phyloP scores from a whole-genome alignment of 805 yeast species.

The Cyberlindnera misumaiensis region DNA sequence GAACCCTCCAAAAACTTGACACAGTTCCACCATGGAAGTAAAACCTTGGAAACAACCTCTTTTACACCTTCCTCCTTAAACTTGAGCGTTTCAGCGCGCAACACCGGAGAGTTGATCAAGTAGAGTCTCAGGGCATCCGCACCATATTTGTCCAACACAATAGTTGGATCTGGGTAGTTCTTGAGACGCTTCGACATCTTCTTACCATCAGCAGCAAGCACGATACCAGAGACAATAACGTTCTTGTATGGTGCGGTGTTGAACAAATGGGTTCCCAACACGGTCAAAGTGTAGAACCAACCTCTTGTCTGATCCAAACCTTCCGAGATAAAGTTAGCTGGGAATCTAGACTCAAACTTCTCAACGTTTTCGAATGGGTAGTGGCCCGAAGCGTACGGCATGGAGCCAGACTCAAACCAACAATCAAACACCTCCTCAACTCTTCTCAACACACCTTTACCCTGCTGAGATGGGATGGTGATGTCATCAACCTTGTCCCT shows the following conservation, averaged over 20 bases:
- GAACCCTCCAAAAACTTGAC: slow-evolving; percentile 95
- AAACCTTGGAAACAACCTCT: slow-evolving; percentile 92
- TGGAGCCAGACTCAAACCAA: slow-evolving; percentile 99
- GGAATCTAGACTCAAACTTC: slow-evolving; percentile 67
- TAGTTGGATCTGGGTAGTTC: slow-evolving; percentile 93
- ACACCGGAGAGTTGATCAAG: slow-evolving; percentile 93
- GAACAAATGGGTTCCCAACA: slow-evolving; percentile 91
- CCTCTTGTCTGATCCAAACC: slow-evolving; percentile 99
- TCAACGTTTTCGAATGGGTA: slow-evolving; percentile 90
- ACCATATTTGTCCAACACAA: slow-evolving; percentile 82
- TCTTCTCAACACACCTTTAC: slow-evolving; percentile 83
- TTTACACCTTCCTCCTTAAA: slow-evolving; percentile 99
- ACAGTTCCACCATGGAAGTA: slow-evolving; percentile 98
- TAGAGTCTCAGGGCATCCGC: slow-evolving; percentile 96
- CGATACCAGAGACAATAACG: slow-evolving; percentile 94
- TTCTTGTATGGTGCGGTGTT: slow-evolving; percentile 90
- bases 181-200: slow-evolving; percentile 98
- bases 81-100: slow-evolving; percentile 92
- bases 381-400: slow-evolving; percentile 97
- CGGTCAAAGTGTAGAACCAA: slow-evolving; percentile 97
- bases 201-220: slow-evolving; percentile 96
- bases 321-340: slow-evolving; percentile 96
- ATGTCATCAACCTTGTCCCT: slow-evolving; percentile 88
- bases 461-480: slow-evolving; percentile 86
- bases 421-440: slow-evolving; percentile 98